Conservation (phyloP, 2,329 filamentous ascomycete genomes). For the Ascochyta fabae region DNA sequence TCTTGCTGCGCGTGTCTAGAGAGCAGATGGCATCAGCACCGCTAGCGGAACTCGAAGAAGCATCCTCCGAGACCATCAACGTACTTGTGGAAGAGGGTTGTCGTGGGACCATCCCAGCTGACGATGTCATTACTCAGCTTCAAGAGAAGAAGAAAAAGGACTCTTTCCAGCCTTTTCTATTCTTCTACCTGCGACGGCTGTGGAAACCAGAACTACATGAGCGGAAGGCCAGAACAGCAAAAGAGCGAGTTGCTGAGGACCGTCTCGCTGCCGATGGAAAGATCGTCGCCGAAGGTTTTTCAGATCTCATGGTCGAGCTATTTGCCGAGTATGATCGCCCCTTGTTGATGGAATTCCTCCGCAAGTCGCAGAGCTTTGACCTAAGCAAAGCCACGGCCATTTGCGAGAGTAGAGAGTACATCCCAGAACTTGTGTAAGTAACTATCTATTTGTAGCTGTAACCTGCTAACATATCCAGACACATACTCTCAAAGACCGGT, state of each 20-base stretch:
- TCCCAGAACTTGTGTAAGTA: constrained; percentile 80
- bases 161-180: constrained; percentile 74
- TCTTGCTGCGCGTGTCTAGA: constrained; percentile 81
- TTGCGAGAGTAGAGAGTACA: constrained; percentile 81
- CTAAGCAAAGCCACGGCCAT: constrained; percentile 79
- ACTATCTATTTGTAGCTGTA: neutral
- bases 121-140: constrained; percentile 79
- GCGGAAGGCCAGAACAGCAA: constrained; percentile 42
- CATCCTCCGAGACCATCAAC: constrained; percentile 82
- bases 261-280: constrained; percentile 64
- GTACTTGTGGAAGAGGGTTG: constrained; percentile 90
- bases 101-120: constrained; percentile 81
- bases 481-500: constrained; percentile 92
- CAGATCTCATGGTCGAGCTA: constrained; percentile 82
- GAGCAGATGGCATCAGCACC: constrained; percentile 71
- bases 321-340: constrained; percentile 84
- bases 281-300: constrained; percentile 81
- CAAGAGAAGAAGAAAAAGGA: constrained; percentile 61
- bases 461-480: constrained; percentile 50
- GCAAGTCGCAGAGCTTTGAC: constrained; percentile 83
- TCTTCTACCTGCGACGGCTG: constrained; percentile 86
- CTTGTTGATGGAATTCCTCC: constrained; percentile 85
- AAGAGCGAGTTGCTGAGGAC: constrained; percentile 48
- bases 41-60: constrained; percentile 74
- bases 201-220: constrained; percentile 77